phyloP scores from a whole-genome alignment of 257 asterid species.

The Fraxinus excelsior region DNA sequence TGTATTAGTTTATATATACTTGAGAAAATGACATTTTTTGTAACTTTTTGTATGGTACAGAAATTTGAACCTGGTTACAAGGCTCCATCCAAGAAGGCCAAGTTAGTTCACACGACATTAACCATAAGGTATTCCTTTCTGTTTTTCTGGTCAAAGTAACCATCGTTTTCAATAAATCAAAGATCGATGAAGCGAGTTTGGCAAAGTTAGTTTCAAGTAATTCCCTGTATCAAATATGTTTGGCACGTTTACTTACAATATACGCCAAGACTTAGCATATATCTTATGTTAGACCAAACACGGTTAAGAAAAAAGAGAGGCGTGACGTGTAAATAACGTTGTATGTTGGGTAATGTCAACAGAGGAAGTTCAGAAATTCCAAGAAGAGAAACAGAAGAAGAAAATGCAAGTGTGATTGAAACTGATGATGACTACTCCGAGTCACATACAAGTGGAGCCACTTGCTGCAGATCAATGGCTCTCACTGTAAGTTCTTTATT shows the following conservation, averaged over 20 bases:
- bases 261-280: neutral
- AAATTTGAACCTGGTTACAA: constrained; percentile 84
- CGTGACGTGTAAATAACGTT: neutral
- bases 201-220: neutral
- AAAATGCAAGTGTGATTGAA: constrained; percentile 25
- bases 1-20: neutral
- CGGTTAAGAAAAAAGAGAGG: no score
- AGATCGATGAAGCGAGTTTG: neutral
- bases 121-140: constrained; percentile 56
- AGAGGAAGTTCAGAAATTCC: constrained; percentile 55
- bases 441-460: constrained; percentile 44
- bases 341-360: neutral
- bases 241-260: neutral
- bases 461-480: constrained; percentile 72
- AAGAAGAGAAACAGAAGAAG: constrained; percentile 38
- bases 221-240: no score
- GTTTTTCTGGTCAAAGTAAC: no score
- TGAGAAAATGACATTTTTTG: neutral
- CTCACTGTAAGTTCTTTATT: constrained; percentile 52
- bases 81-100: constrained; percentile 54
- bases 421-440: constrained; percentile 13
- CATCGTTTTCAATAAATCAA: no score
- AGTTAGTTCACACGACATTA: constrained; percentile 42
- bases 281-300: neutral
- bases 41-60: constrained; percentile 41